Conservation (phyloP, 192 early-diverging fungal genomes). For the Rhizoclosmatium globosum region DNA sequence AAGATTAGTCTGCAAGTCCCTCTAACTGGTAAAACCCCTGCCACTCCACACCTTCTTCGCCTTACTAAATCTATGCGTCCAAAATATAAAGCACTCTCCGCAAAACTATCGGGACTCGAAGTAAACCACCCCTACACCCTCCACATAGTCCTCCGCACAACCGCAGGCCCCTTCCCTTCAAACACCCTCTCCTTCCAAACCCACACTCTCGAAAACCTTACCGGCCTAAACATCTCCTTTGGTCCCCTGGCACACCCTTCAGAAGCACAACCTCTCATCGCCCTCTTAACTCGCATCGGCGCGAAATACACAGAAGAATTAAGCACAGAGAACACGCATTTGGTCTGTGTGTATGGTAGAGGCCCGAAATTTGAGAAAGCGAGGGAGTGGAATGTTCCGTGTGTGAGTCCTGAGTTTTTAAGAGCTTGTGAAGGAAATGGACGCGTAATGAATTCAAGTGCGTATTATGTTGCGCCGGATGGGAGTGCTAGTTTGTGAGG, state of each 20-base stretch:
- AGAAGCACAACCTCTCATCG: constrained; percentile 80
- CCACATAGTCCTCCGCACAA: constrained; percentile 88
- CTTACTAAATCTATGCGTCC: no score
- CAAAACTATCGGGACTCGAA: constrained; percentile 75
- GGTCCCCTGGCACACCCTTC: constrained; percentile 82
- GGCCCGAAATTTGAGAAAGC: constrained; percentile 91
- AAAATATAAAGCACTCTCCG: not conserved
- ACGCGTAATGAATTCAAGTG: constrained; percentile 78
- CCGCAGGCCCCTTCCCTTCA: constrained; percentile 83
- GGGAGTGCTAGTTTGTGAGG: not conserved
- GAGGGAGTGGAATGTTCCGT: constrained; percentile 88
- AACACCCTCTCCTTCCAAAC: constrained; percentile 82
- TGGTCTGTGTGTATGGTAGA: constrained; percentile 84
- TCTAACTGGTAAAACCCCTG: constrained; percentile 11
- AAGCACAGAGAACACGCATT: constrained; percentile 88
- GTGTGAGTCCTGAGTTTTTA: constrained; percentile 96
- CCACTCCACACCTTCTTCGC: constrained; percentile 71
- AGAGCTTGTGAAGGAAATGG: constrained; percentile 88
- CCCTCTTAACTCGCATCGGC: constrained; percentile 79
- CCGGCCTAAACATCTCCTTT: constrained; percentile 96
- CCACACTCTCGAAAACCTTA: constrained; percentile 95
- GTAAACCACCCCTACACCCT: constrained; percentile 92
- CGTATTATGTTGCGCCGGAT: constrained; percentile 54
- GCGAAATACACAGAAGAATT: constrained; percentile 88
- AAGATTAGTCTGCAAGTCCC: constrained; percentile 73